Evolutionary conservation across 208 protist species (phyloP), one percentile per base, ranked within the genome.

Genomic region (Trypanosoma grayi): DNA sequence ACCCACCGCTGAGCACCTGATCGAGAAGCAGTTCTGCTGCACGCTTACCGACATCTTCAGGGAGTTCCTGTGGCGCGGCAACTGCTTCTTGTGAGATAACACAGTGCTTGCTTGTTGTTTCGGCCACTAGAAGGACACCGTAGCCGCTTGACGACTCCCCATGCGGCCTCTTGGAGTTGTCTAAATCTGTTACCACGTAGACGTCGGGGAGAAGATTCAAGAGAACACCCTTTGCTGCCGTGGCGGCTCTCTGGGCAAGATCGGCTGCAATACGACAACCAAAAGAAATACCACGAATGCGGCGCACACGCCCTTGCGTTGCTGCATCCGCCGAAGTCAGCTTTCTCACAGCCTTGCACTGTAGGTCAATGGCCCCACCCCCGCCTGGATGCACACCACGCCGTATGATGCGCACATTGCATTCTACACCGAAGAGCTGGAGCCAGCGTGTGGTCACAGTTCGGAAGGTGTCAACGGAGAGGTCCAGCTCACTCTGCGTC

Each of bases 261-360:
- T 98, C 90, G 0, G 90, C 68, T 2, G 93, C 85, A 11, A 85
- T 84, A 41, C 81, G 81, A 33, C 72, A 83, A n/a, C 75, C 87
- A 73, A 93, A 98, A n/a, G 89, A 83, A 37, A 97, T 94, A 14
- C 95, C 95, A 27, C 95, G 83, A 30, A 98, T 65, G 0, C 92
- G 85, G n/a, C 93, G 92, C 51, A 97, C 87, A 14, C 87, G 64
- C 9, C 93, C 95, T 6, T 73, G 66, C 40, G 87, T 78, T 46
- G 83, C 85, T 16, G 86, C 74, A 10, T 80, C 72, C n/a, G 79
- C 79, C 30, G 82, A 73, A 4, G 54, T 77, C 20, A 98, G 75
- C 28, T 80, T 76, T 16, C 93, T 74, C 30, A 98, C 72, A 4
- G 76, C 77, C 36, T 81, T 76, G 36, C 87, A 77, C 28, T 79